These are phyloP conservation scores for Phellopilus nigrolimitatus DNA, from an alignment of 1,284 basidiomycete species.

Conservation along the genomic window DNA sequence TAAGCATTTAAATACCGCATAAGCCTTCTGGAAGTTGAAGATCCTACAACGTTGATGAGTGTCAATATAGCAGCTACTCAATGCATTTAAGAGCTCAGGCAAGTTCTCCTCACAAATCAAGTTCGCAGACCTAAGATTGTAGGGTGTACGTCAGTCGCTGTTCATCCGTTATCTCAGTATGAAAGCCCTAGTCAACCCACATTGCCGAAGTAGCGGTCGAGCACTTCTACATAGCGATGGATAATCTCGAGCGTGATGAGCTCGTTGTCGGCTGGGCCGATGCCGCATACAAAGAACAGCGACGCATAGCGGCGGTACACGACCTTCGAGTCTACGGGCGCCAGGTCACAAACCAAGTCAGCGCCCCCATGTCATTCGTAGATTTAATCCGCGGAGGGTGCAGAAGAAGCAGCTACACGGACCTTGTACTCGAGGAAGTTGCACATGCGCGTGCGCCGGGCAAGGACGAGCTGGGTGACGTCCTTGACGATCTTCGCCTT, in stretches of 20 bases:
- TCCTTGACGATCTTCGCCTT: constrained; percentile 99
- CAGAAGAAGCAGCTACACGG: constrained; percentile 28
- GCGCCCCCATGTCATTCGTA: background rate
- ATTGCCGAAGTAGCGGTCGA: constrained; percentile 99
- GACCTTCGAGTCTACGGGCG: constrained; percentile 78
- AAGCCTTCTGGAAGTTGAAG: constrained; percentile 98
- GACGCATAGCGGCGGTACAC: constrained; percentile 98
- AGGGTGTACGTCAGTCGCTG: background rate
- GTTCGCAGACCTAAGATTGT: constrained; percentile 78
- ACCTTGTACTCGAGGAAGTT: constrained; percentile 99
- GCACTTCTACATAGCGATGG: constrained; percentile 97
- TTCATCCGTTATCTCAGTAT: too few relatives aligned
- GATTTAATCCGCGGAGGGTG: background rate
- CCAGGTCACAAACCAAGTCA: background rate
- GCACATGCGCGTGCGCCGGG: constrained; percentile 96
- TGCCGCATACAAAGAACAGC: constrained; percentile 95
- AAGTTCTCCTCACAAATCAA: constrained; percentile 69
- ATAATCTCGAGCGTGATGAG: constrained; percentile 32
- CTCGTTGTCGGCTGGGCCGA: constrained; percentile 85
- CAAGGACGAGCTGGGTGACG: constrained; percentile 96
- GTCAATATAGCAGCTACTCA: background rate
- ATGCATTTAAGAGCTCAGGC: constrained; percentile 5
- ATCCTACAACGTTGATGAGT: constrained; percentile 49
- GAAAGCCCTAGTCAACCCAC: constrained; percentile 44
- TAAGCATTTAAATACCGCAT: constrained; percentile 57